Base-by-base conservation (phyloP, 1,139 yeast genomes). In the Blastobotrys persicus region DNA sequence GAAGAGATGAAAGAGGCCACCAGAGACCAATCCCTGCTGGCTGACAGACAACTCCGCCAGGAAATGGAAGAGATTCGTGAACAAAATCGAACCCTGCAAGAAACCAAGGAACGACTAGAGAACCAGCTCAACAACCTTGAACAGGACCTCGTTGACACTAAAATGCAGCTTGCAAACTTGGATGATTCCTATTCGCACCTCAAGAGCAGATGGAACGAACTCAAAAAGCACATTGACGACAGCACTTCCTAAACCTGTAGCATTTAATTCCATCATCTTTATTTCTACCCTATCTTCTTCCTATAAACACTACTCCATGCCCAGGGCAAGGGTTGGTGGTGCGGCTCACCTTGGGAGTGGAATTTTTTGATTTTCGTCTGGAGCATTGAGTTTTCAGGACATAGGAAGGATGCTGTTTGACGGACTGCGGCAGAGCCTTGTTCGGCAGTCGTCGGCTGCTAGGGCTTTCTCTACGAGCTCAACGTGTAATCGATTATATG, bases 41-140 rank as follows among this genome's bases (percentile, higher is more conserved):
- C 58, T 1, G 60, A 55, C 28, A 38, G 34, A 31, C 55, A 55
- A 20, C 47, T 53, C 39, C 53, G 56, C 5, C 50, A 51, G 42
- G 52, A 54, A 92, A 85, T 57, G 49, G 79, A 78, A 4, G 64
- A 68, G 41, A 62, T 83, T 31, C 84, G 83, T 55, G 76, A 72
- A 42, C 80, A 81, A 57, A 66, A 66, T 44, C 55, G 56, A 12
- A 69, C 68, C 51, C 59, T 73, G 38, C 59, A 52, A 2, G 72
- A 66, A 39, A 62, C 69, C 14, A 71, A 66, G 45, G 56, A 57
- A 18, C 57, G 69, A 9, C 55, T 65, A 7, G 70, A 63, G 44
- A 46, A 52, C 18, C 72, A 68, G 51, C 56, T 68, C 40, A 59
- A 57, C 16, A 58, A 61, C 13, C 57, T 68, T 23, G 71, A 68